Conservation (phyloP, 768 basidiomycete species). For the Russula sp. region DNA sequence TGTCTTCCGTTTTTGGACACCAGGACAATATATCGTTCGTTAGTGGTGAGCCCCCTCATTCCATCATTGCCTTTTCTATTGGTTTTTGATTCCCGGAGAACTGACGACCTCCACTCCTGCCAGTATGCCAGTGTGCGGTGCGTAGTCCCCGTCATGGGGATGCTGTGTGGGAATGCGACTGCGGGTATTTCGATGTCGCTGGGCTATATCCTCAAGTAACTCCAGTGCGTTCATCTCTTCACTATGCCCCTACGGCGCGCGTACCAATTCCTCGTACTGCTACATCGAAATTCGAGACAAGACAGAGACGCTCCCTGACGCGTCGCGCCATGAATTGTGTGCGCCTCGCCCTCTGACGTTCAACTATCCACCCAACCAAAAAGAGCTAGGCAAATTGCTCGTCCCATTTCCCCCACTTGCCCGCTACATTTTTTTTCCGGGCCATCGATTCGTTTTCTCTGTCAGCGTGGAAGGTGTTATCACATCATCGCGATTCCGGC, state of each 20-base stretch:
- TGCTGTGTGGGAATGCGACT: background rate
- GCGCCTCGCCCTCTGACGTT: too few relatives aligned
- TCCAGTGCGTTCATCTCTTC: background rate
- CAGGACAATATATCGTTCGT: too few relatives aligned
- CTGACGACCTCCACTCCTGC: too few relatives aligned
- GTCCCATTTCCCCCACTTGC: background rate
- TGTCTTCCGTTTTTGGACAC: too few relatives aligned
- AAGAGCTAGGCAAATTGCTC: background rate
- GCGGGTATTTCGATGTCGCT: background rate
- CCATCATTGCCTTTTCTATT: too few relatives aligned
- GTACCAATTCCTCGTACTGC: background rate
- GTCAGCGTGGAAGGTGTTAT: too few relatives aligned
- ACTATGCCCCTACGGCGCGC: background rate
- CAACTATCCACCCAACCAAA: background rate
- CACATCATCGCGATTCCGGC: background rate
- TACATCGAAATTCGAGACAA: background rate
- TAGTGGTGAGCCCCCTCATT: too few relatives aligned
- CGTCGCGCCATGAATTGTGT: too few relatives aligned
- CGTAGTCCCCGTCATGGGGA: background rate
- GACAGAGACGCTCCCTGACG: too few relatives aligned
- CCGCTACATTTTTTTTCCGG: background rate
- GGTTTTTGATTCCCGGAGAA: too few relatives aligned
- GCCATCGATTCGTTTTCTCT: background rate
- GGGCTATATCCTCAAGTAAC: background rate
- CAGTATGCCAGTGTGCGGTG: too few relatives aligned